phyloP scores from a whole-genome alignment of 2,329 filamentous ascomycete species.

The Alternaria hordeiaustralica region DNA sequence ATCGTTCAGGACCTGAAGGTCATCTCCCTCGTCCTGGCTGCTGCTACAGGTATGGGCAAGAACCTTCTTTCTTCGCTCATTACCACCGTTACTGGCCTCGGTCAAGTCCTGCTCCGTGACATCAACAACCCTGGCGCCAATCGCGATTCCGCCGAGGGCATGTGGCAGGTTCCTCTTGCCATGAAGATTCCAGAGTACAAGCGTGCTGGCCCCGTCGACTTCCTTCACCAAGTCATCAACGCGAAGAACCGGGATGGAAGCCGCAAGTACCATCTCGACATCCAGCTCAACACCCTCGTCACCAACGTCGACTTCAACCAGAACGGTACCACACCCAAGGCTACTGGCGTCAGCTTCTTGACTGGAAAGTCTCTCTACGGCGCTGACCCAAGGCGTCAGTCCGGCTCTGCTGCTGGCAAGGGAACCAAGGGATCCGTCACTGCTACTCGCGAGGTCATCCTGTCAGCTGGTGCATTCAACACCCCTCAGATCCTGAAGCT shows the following conservation, averaged over 20 bases:
- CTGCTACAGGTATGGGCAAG: slow-evolving; percentile 58
- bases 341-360: slow-evolving; percentile 51
- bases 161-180: slow-evolving; percentile 65
- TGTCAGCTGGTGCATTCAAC: slow-evolving; percentile 62
- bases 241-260: slow-evolving; percentile 58
- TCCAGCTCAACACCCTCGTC: slow-evolving; percentile 66
- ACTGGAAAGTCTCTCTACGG: slow-evolving; percentile 49
- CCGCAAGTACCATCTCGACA: slow-evolving; percentile 62
- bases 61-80: slow-evolving; percentile 41
- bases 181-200: slow-evolving; percentile 50
- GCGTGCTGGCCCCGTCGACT: slow-evolving; percentile 62
- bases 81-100: slow-evolving; percentile 53
- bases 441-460: slow-evolving; percentile 35
- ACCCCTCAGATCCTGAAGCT: slow-evolving; percentile 68
- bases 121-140: slow-evolving; percentile 55
- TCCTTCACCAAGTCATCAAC: slow-evolving; percentile 57
- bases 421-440: slow-evolving; percentile 35
- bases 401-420: slow-evolving; percentile 12
- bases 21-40: slow-evolving; percentile 58
- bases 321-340: slow-evolving; percentile 57
- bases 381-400: slow-evolving; percentile 43
- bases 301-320: slow-evolving; percentile 71
- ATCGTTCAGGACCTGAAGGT: slow-evolving; percentile 61
- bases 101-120: slow-evolving; percentile 56
- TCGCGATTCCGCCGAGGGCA: slow-evolving; percentile 56